phyloP scores from a whole-genome alignment of 2,329 filamentous ascomycete genomes.

The Fusarium keratoplasticum region DNA sequence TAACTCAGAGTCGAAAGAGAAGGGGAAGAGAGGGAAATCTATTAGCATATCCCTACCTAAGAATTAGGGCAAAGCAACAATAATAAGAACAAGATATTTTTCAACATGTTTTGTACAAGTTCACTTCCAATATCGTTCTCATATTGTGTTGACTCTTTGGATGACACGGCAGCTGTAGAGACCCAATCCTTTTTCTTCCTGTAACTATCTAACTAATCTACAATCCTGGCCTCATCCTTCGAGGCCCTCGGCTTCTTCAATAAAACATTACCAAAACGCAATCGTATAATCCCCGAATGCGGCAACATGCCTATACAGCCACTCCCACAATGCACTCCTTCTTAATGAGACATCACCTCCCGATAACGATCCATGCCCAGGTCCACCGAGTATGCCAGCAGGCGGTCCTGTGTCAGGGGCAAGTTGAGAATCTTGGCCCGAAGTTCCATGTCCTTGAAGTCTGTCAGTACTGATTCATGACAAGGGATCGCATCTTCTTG shows the following conservation, averaged over 20 bases:
- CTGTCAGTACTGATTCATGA: slow-evolving; percentile 31
- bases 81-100: no score
- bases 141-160: not conserved
- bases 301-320: slow-evolving; percentile 18
- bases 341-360: slow-evolving; percentile 66
- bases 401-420: slow-evolving; percentile 78
- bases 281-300: slow-evolving; percentile 22
- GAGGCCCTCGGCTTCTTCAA: slow-evolving; percentile 3
- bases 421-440: slow-evolving; percentile 63
- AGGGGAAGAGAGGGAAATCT: no score
- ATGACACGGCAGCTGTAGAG: not conserved
- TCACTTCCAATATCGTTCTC: not conserved
- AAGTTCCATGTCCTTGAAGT: slow-evolving; percentile 50
- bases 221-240: slow-evolving; percentile 30
- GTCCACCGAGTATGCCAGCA: slow-evolving; percentile 76
- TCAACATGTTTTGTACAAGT: no score
- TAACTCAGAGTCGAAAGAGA: no score
- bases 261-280: slow-evolving; percentile 31
- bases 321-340: not conserved
- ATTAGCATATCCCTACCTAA: no score
- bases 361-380: slow-evolving; percentile 77
- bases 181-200: slow-evolving; percentile 14
- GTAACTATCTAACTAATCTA: slow-evolving; percentile 44
- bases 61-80: no score
- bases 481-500: not conserved